phyloP scores from a whole-genome alignment of 768 basidiomycete species.

The Ramaria sp. region DNA sequence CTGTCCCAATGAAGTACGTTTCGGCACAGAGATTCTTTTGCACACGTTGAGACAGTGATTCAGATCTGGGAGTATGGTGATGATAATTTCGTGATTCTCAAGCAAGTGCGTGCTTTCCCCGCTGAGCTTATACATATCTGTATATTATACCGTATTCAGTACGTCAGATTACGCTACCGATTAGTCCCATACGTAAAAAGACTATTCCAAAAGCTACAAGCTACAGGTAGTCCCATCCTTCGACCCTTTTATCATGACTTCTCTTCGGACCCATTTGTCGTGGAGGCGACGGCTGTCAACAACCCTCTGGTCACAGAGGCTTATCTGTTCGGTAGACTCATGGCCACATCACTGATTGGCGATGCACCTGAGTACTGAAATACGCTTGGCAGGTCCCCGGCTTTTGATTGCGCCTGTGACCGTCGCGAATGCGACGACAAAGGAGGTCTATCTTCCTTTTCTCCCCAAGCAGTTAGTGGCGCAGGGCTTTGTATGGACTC shows the following conservation, averaged over 20 bases:
- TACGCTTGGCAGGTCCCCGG: conserved; percentile 16
- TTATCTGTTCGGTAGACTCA: conserved; percentile 24
- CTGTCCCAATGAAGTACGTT: conserved; percentile 25
- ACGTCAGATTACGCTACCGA: conserved; percentile 28
- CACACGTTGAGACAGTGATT: background rate
- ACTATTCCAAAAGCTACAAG: conserved; percentile 24
- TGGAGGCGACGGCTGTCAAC: conserved; percentile 18
- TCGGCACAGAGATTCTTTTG: no score
- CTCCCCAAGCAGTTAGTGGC: conserved; percentile 12
- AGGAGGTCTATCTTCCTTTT: conserved; percentile 22
- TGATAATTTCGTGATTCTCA: conserved; percentile 26
- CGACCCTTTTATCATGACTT: conserved; percentile 26
- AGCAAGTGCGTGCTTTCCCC: conserved; percentile 16
- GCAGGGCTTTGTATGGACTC: conserved; percentile 20
- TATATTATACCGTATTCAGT: conserved; percentile 14
- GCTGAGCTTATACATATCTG: background rate
- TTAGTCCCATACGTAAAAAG: conserved; percentile 23
- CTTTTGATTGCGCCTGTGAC: conserved; percentile 27
- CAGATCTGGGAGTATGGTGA: conserved; percentile 29
- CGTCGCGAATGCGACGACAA: conserved; percentile 17
- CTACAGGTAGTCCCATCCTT: conserved; percentile 23
- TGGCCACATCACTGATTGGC: background rate
- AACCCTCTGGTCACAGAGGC: conserved; percentile 22
- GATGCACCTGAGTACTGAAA: background rate
- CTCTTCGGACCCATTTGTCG: conserved; percentile 21